phyloP scores from a whole-genome alignment of 768 basidiomycete genomes.

The Pisolithus microcarpus region DNA sequence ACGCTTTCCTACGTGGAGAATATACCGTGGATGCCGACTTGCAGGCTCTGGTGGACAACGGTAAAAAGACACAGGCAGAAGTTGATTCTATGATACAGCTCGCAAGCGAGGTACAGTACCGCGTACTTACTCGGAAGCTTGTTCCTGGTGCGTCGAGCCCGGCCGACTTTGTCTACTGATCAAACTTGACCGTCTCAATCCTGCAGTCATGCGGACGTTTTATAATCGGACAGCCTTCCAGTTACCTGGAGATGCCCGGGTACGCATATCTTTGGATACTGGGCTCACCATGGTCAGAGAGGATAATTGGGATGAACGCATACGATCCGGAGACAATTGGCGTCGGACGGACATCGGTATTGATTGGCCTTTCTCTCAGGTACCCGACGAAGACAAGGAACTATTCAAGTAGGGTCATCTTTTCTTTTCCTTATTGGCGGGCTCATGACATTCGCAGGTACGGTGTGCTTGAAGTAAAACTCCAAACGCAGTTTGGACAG shows the following conservation, averaged over 20 bases:
- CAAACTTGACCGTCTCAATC: conserved; percentile 1
- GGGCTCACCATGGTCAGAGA: conserved; percentile 92
- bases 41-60: conserved; percentile 75
- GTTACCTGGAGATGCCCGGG: conserved; percentile 95
- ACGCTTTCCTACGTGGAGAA: conserved; percentile 83
- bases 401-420: conserved; percentile 64
- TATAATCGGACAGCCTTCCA: conserved; percentile 99
- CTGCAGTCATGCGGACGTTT: conserved; percentile 86
- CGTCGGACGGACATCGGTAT: conserved; percentile 89
- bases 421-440: background rate
- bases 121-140: conserved; percentile 73
- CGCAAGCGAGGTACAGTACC: conserved; percentile 95
- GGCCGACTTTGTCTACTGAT: background rate
- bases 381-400: conserved; percentile 75
- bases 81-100: conserved; percentile 93
- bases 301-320: conserved; percentile 87
- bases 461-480: conserved; percentile 93
- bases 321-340: conserved; percentile 86
- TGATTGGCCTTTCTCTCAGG: conserved; percentile 80
- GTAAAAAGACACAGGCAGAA: conserved; percentile 89
- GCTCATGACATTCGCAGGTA: conserved; percentile 39
- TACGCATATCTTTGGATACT: conserved; percentile 97
- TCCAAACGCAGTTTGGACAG: conserved; percentile 94
- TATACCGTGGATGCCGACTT: conserved; percentile 93
- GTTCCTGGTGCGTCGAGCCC: conserved; percentile 56